Percentiles rank a stretch among this genome's conserved stretches.
Evolutionary conservation across 257 asterid genomes (phyloP).

Genomic region (Ligustrum vulgare): DNA sequence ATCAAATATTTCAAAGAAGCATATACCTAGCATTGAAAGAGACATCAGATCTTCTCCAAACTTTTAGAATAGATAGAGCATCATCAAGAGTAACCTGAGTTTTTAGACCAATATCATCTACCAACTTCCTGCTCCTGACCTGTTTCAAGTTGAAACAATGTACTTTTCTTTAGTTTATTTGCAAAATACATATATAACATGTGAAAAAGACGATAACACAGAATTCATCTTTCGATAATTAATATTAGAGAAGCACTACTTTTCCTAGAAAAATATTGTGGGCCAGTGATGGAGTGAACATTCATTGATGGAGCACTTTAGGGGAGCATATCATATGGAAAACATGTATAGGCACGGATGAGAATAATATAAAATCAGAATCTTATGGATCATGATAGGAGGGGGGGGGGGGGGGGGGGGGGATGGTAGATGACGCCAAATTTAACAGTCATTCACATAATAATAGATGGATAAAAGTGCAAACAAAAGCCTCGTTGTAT

Average conservation of each 20-base stretch:
- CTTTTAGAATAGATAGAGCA: constrained; percentile 52
- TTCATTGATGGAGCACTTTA: constrained; percentile 9
- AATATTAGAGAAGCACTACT: background rate
- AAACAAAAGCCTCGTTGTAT: constrained; percentile 7
- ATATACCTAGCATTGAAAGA: constrained; percentile 74
- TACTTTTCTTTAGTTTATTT: constrained; percentile 23
- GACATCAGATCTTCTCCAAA: constrained; percentile 55
- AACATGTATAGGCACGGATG: constrained; percentile 3
- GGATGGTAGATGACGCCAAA: background rate
- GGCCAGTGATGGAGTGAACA: background rate
- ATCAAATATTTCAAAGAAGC: constrained; percentile 6
- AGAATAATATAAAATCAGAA: constrained; percentile 10
- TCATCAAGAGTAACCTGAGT: constrained; percentile 60
- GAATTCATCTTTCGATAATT: background rate
- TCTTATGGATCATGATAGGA: background rate
- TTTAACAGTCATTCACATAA: background rate
- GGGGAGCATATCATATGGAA: constrained; percentile 6
- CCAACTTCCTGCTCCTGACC: constrained; percentile 72
- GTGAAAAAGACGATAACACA: background rate
- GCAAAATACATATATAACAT: constrained; percentile 11
- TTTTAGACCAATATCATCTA: constrained; percentile 60
- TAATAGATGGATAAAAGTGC: background rate
- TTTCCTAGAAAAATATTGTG: background rate
- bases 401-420: background rate
- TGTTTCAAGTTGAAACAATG: constrained; percentile 34